A percentile compares a stretch with the other conserved stretches of the same genome.
Evolutionary conservation across 2,329 filamentous ascomycete genomes (phyloP).

Genomic region (Trichoderma atroviride): DNA sequence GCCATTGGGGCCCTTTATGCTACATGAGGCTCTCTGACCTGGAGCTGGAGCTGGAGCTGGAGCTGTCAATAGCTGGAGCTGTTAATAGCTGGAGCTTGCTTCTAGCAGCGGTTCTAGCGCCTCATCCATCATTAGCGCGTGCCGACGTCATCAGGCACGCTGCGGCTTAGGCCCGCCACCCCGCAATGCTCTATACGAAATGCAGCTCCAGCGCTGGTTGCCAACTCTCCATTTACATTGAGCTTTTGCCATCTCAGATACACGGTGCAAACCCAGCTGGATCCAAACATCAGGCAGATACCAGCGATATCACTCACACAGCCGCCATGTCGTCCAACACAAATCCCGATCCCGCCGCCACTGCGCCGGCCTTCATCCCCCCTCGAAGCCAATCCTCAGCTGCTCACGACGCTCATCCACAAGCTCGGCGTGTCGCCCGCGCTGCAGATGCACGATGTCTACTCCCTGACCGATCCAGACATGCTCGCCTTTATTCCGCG

Average conservation of each 20-base stretch:
- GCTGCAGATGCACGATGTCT: conserved; percentile 87
- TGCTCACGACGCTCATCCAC: conserved; percentile 83
- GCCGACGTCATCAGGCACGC: conserved; percentile 22
- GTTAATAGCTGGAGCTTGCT: background rate
- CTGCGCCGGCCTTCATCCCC: conserved; percentile 58
- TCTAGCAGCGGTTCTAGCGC: conserved; percentile 7
- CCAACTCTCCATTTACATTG: background rate
- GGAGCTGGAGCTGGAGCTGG: background rate
- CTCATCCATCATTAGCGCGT: background rate
- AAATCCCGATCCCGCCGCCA: conserved; percentile 45
- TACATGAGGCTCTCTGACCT: background rate
- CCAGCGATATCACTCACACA: background rate
- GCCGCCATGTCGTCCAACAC: conserved; percentile 40
- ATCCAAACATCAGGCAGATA: background rate
- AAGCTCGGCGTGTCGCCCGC: conserved; percentile 79
- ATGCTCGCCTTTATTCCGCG: conserved; percentile 86
- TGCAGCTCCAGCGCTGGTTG: background rate
- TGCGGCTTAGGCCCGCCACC: background rate
- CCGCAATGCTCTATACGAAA: background rate
- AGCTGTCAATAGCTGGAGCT: background rate
- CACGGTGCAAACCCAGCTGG: background rate
- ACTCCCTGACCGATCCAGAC: conserved; percentile 82
- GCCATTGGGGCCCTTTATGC: background rate
- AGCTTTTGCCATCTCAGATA: background rate
- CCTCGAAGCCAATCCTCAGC: conserved; percentile 77